These are phyloP conservation scores for Oryza longistaminata DNA, from an alignment of 176 grass and related monocot species.

Conservation along the genomic window DNA sequence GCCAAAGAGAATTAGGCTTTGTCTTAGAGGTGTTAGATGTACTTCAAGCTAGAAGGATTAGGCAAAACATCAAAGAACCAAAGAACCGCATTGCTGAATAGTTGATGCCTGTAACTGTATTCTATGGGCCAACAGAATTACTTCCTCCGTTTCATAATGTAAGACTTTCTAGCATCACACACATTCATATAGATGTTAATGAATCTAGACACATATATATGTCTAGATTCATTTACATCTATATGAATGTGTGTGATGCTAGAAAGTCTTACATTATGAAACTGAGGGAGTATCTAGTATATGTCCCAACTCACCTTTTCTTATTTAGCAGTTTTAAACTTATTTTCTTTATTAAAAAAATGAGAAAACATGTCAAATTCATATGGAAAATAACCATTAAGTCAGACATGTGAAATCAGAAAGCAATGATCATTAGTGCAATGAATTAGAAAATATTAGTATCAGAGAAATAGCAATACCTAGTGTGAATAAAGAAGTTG, in stretches of 20 bases:
- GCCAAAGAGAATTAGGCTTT: background rate
- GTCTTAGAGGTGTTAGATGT: conserved; percentile 1
- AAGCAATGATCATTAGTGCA: too few species aligned
- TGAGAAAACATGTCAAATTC: background rate
- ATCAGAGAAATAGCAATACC: too few species aligned
- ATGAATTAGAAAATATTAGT: too few species aligned
- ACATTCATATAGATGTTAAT: too few species aligned
- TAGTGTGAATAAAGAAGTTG: background rate
- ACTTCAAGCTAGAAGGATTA: background rate
- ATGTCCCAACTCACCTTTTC: background rate
- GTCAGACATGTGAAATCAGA: background rate
- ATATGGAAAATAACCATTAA: background rate
- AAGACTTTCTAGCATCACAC: too few species aligned
- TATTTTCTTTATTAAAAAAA: background rate
- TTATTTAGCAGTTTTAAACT: background rate
- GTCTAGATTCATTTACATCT: too few species aligned
- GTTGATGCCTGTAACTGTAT: background rate
- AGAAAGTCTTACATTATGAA: too few species aligned
- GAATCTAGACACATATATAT: too few species aligned
- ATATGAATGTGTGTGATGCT: too few species aligned
- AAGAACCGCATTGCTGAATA: conserved; percentile 12
- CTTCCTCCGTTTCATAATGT: too few species aligned
- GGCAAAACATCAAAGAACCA: conserved; percentile 14
- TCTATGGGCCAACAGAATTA: background rate
- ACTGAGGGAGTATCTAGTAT: background rate